Evolutionary conservation across 805 yeast species (phyloP), one percentile per base, ranked within the genome.

Genomic region (Candida koratica): DNA sequence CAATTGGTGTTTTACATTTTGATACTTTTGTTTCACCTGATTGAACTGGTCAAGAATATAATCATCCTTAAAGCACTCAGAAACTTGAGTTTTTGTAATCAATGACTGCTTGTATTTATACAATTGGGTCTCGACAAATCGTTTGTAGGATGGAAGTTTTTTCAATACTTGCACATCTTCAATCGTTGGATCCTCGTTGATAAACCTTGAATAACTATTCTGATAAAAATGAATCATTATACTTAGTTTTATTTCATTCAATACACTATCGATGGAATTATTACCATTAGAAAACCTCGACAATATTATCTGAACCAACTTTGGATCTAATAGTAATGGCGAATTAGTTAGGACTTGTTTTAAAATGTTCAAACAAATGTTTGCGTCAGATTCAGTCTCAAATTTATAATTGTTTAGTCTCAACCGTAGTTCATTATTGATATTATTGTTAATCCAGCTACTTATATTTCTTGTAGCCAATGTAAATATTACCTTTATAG

Each of bases 151-250:
- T 1, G 53, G 63, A 7, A 67, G 44, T 36, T 53, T 58, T 17
- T 63, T 48, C 32, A 67, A 48, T 2, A 53, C 52, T 5, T 45
- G 53, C 17, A 34, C 33, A 27, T 41, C 42, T 10, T 28, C 43
- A 37, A 32, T 45, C 34, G 4, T 33, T 18, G 13, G 32, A 27
- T 13, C 38, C 25, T 51, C 46, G 6, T 48, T 40, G 2, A 49
- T 34, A 37, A 63, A 39, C 2, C 49, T 41, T 9, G 64, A 47
- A 13, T 58, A 51, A 9, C 64, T 64, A 53, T 57, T 60, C 48
- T 54, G 68, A 44, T 64, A 66, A 43, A 60, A 67, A 39, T 62
- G 59, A 15, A 61, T 61, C 68, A 65, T 61, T 42, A 61, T 58
- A 28, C 60, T 43, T 26, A 67, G 39, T 36, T 61, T 62, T 27